phyloP scores from a whole-genome alignment of 805 yeast genomes.

The Metschnikowia anglica region DNA sequence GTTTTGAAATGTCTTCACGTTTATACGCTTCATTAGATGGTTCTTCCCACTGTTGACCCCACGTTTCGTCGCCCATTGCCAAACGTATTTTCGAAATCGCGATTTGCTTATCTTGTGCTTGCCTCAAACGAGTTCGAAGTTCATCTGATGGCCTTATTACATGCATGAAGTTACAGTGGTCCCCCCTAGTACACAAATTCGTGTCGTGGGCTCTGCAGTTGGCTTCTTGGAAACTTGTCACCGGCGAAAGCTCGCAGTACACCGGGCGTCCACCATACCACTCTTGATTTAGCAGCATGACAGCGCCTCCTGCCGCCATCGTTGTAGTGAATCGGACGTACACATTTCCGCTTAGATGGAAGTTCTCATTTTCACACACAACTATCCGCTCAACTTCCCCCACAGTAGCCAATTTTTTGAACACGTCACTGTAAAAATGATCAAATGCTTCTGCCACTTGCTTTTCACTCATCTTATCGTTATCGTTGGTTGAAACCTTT shows the following conservation, averaged over 20 bases:
- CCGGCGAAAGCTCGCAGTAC: constrained; percentile 77
- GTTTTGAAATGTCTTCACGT: constrained; percentile 2
- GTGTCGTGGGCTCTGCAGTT: constrained; percentile 71
- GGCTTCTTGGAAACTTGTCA: constrained; percentile 65
- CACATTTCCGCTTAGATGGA: constrained; percentile 84
- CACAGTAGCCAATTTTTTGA: constrained; percentile 51
- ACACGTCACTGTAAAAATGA: constrained; percentile 69
- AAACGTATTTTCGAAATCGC: constrained; percentile 18
- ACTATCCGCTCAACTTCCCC: constrained; percentile 60
- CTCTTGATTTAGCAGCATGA: constrained; percentile 62
- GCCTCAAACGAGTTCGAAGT: constrained; percentile 41
- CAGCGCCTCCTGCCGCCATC: constrained; percentile 60
- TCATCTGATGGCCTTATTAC: constrained; percentile 53
- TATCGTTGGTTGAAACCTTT: constrained; percentile 35
- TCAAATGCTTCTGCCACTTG: constrained; percentile 52
- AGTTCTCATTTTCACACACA: constrained; percentile 80
- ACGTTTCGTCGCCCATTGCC: constrained; percentile 14
- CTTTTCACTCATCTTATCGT: constrained; percentile 32
- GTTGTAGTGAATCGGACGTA: constrained; percentile 60
- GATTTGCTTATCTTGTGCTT: constrained; percentile 36
- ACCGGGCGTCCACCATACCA: constrained; percentile 85
- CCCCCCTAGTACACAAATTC: constrained; percentile 70
- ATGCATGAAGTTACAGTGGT: constrained; percentile 86
- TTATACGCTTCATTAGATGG: constrained; percentile 13
- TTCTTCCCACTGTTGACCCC: constrained; percentile 22